A percentile compares a stretch with the other conserved stretches of the same genome.
These are phyloP conservation scores for Arthrobotrys entomopaga DNA, from an alignment of 2,329 filamentous ascomycete genomes.

Conservation along the genomic window DNA sequence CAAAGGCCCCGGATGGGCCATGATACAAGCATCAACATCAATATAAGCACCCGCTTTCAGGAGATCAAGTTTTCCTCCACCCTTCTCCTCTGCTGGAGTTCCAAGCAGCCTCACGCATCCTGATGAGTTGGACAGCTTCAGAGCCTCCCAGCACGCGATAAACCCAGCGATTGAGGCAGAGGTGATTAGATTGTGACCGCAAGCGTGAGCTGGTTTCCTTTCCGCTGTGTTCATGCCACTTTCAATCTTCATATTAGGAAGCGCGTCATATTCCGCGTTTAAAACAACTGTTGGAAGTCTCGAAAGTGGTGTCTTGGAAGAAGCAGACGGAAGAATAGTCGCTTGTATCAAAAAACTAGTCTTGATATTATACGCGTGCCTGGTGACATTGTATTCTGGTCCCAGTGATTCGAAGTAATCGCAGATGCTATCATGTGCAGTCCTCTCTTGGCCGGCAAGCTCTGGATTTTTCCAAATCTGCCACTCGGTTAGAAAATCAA, in stretches of 20 bases:
- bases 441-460: constrained; percentile 65
- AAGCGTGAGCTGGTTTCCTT: constrained; percentile 63
- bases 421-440: constrained; percentile 65
- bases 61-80: constrained; percentile 65
- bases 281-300: constrained; percentile 63
- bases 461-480: constrained; percentile 68
- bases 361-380: constrained; percentile 66
- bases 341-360: constrained; percentile 61
- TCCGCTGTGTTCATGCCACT: constrained; percentile 61
- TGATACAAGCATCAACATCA: constrained; percentile 62
- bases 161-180: constrained; percentile 62
- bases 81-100: constrained; percentile 64
- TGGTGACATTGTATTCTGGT: constrained; percentile 66
- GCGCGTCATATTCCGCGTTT: constrained; percentile 62
- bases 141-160: constrained; percentile 58
- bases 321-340: not conserved
- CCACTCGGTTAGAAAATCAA: not conserved
- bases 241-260: constrained; percentile 57
- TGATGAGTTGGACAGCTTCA: constrained; percentile 15
- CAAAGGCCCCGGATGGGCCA: constrained; percentile 62
- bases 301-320: not conserved
- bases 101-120: constrained; percentile 60
- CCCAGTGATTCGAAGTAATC: constrained; percentile 64
- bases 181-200: constrained; percentile 65
- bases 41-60: constrained; percentile 64